A percentile compares a stretch with the other conserved stretches of the same genome.
Evolutionary conservation across 805 yeast species (phyloP).

Genomic region (Nakazawaea siamensis): DNA sequence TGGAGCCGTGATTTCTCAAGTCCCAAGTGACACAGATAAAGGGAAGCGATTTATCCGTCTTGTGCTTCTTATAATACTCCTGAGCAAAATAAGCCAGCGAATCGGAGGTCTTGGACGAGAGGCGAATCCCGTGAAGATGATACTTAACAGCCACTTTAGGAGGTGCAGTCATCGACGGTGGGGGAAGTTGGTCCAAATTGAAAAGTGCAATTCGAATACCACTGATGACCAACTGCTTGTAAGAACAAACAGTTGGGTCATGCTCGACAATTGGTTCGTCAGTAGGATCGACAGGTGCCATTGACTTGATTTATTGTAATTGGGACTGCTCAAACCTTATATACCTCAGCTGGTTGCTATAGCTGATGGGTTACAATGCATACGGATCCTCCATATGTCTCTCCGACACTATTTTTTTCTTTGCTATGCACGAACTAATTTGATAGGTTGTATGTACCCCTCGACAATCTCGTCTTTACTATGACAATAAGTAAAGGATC

Average conservation of each 20-base stretch:
- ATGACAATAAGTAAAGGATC: too few relatives aligned
- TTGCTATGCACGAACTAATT: too few relatives aligned
- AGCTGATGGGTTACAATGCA: too few relatives aligned
- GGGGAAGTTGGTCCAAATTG: constrained; percentile 27
- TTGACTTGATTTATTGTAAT: too few relatives aligned
- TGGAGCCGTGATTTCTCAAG: constrained; percentile 46
- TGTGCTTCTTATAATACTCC: constrained; percentile 17
- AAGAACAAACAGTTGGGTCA: constrained; percentile 7
- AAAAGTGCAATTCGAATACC: constrained; percentile 38
- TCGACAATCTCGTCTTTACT: too few relatives aligned
- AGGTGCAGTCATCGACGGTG: constrained; percentile 13
- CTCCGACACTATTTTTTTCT: too few relatives aligned
- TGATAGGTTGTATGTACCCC: too few relatives aligned
- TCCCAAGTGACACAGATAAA: constrained; percentile 45
- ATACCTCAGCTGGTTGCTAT: too few relatives aligned
- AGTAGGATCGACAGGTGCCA: too few relatives aligned
- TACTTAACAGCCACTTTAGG: constrained; percentile 25
- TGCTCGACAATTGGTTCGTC: constrained; percentile 2
- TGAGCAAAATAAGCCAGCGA: constrained; percentile 30
- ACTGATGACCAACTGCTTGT: constrained; percentile 23
- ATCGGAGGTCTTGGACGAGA: constrained; percentile 29
- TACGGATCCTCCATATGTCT: too few relatives aligned
- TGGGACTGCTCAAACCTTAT: too few relatives aligned
- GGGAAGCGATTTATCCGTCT: constrained; percentile 13
- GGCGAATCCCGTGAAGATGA: constrained; percentile 37